Conservation (phyloP, 768 basidiomycete genomes). For the Psilocybe azurescens region DNA sequence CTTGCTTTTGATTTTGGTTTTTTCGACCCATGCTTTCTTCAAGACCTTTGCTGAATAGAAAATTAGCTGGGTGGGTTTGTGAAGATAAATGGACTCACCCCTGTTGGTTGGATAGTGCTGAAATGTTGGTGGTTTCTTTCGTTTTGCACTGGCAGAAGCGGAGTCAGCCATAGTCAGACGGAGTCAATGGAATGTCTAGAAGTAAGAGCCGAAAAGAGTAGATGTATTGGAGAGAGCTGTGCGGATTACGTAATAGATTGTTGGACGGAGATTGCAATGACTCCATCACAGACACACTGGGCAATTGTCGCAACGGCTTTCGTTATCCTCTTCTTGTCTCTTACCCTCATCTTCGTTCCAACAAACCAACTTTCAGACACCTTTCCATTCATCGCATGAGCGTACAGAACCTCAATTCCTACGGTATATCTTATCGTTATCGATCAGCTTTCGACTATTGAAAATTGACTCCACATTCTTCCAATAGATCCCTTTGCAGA, state of each 20-base stretch:
- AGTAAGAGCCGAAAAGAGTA: constrained; percentile 14
- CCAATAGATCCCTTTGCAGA: constrained; percentile 92
- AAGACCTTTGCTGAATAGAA: constrained; percentile 69
- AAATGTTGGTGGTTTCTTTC: constrained; percentile 73
- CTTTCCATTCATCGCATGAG: constrained; percentile 80
- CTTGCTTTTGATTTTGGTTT: constrained; percentile 75
- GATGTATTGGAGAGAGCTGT: constrained; percentile 18
- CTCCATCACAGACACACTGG: constrained; percentile 15
- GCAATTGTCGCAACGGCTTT: constrained; percentile 8
- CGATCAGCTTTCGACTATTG: constrained; percentile 19
- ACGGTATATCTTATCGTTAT: constrained; percentile 56
- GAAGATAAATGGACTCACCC: constrained; percentile 47
- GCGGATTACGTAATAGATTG: constrained; percentile 31
- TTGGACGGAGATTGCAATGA: constrained; percentile 13
- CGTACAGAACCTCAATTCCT: constrained; percentile 89
- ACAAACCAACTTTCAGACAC: constrained; percentile 50
- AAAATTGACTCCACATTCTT: constrained; percentile 20
- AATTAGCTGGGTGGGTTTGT: neutral
- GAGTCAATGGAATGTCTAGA: constrained; percentile 13
- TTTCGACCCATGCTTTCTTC: constrained; percentile 79
- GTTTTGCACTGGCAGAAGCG: constrained; percentile 39
- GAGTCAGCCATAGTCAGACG: constrained; percentile 25
- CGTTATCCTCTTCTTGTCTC: constrained; percentile 21
- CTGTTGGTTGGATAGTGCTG: constrained; percentile 65
- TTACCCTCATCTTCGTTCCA: constrained; percentile 25